phyloP scores from a whole-genome alignment of 1,284 basidiomycete species.

The Ceraceosorus bombacis region DNA sequence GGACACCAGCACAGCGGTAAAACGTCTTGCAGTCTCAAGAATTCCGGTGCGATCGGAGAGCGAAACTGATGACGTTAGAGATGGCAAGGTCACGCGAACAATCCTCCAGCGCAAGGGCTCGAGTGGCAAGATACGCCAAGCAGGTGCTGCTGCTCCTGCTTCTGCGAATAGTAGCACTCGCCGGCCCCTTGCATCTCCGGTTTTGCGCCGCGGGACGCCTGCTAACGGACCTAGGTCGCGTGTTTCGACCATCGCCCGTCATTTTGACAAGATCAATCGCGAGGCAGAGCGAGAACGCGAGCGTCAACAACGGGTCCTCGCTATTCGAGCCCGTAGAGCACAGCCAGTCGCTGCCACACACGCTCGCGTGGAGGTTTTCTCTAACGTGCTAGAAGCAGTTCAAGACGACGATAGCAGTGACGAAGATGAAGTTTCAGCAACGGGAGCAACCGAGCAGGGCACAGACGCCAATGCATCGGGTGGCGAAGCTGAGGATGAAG shows the following conservation, averaged over 20 bases:
- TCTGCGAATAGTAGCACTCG: conserved; percentile 1
- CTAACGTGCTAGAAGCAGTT: conserved; percentile 85
- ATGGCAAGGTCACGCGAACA: too few species aligned
- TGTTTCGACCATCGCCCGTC: conserved; percentile 55
- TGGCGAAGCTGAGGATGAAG: conserved; percentile 53
- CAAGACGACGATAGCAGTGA: conserved; percentile 59
- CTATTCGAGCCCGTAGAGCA: conserved; percentile 72
- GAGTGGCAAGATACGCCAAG: conserved; percentile 1
- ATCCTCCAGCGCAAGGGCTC: too few species aligned
- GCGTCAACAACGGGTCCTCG: conserved; percentile 50
- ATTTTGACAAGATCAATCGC: conserved; percentile 53
- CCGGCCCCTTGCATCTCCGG: not conserved
- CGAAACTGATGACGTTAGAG: too few species aligned
- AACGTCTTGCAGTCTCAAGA: not conserved
- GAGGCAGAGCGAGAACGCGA: conserved; percentile 54
- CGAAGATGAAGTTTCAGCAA: conserved; percentile 16
- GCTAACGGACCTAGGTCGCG: conserved; percentile 29
- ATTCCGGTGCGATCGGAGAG: too few species aligned
- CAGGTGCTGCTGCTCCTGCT: not conserved
- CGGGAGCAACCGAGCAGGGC: not conserved
- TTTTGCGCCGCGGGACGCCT: not conserved
- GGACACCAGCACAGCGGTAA: too few species aligned
- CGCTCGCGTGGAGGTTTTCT: conserved; percentile 81
- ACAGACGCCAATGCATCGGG: not conserved
- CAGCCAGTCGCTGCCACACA: conserved; percentile 82